Evolutionary conservation across 164 flowering plant species (phyloP).

Genomic region (Tetrastigma voinierianum): DNA sequence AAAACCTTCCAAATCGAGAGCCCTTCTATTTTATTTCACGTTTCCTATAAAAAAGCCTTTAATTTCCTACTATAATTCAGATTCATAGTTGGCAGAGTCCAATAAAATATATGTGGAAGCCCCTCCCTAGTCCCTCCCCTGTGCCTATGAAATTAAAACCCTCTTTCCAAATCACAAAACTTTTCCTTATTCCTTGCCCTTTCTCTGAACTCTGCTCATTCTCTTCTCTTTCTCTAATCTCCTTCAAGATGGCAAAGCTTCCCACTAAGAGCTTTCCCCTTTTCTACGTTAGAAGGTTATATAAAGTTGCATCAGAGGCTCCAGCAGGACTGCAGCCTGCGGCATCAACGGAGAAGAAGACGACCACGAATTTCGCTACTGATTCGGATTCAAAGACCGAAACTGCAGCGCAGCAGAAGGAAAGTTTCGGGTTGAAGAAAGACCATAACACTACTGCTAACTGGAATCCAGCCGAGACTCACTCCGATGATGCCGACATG

Average conservation of each 20-base stretch:
- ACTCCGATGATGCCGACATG: constrained; percentile 38
- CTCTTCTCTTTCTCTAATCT: too few species aligned
- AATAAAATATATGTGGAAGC: too few species aligned
- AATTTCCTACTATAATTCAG: too few species aligned
- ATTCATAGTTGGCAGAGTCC: too few species aligned
- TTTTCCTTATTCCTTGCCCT: too few species aligned
- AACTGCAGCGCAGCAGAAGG: background rate
- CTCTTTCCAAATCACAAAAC: too few species aligned
- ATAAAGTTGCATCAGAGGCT: constrained; percentile 11
- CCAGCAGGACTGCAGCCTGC: background rate
- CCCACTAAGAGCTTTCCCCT: constrained; percentile 1
- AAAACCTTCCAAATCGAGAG: too few species aligned
- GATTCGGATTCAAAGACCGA: background rate
- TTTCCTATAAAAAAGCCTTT: too few species aligned
- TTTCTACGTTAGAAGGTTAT: constrained; percentile 8
- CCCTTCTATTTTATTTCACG: too few species aligned
- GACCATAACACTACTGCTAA: constrained; percentile 57
- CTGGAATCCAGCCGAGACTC: constrained; percentile 64
- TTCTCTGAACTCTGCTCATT: too few species aligned
- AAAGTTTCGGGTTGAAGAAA: constrained; percentile 56
- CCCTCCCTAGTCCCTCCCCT: too few species aligned
- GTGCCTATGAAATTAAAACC: too few species aligned
- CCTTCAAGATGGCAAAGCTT: constrained; percentile 9
- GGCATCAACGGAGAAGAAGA: background rate
- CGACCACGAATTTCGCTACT: background rate